These are phyloP conservation scores for Tausonia pullulans DNA, from an alignment of 1,284 basidiomycete species.

Conservation along the genomic window DNA sequence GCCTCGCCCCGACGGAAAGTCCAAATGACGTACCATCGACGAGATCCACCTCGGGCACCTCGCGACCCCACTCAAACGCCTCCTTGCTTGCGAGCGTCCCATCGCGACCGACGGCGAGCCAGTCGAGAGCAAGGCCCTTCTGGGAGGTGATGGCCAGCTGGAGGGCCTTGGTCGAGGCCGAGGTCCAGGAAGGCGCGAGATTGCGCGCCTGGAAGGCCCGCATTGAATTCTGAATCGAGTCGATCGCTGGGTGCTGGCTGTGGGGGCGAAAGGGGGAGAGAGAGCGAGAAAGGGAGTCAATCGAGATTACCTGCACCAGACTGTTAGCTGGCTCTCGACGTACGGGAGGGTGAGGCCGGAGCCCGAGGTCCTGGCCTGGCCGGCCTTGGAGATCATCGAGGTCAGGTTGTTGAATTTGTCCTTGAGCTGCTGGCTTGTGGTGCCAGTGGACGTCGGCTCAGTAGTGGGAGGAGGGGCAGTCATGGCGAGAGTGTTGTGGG, in stretches of 20 bases:
- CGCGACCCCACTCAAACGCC: conserved; percentile 4
- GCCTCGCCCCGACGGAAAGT: too few species aligned
- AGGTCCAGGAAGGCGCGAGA: background rate
- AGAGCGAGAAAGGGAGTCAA: background rate
- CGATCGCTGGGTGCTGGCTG: conserved; percentile 13
- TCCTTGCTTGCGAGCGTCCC: conserved; percentile 10
- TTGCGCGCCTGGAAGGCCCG: conserved; percentile 6
- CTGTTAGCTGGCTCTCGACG: too few species aligned
- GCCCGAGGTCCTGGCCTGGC: too few species aligned
- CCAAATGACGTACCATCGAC: conserved; percentile 2
- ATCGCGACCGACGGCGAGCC: background rate
- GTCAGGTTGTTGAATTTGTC: too few species aligned
- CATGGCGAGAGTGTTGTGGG: too few species aligned
- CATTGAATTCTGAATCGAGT: conserved; percentile 7
- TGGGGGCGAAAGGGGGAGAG: background rate
- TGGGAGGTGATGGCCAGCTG: conserved; percentile 10
- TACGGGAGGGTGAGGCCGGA: too few species aligned
- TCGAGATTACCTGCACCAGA: background rate
- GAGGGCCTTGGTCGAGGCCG: background rate
- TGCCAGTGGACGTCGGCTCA: too few species aligned
- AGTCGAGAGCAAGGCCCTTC: conserved; percentile 10
- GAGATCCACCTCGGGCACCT: background rate
- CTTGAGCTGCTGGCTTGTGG: too few species aligned
- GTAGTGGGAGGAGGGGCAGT: too few species aligned
- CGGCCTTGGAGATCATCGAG: too few species aligned